Percentiles rank a stretch among this genome's conserved stretches.
Conservation (phyloP, 2,329 filamentous ascomycete species). For the Fusarium metavorans region DNA sequence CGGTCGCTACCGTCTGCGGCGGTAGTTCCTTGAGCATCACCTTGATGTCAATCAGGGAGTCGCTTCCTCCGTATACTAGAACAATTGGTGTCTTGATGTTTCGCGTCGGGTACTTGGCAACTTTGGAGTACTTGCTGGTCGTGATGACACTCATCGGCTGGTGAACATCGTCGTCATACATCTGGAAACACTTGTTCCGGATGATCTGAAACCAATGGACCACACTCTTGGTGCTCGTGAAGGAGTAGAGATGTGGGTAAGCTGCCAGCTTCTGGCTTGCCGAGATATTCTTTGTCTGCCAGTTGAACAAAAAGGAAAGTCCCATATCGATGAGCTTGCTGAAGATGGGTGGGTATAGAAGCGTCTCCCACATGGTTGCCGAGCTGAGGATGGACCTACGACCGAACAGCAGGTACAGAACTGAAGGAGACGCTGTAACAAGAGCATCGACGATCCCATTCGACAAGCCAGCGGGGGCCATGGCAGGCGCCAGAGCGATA, state of each 20-base stretch:
- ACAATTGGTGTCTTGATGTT: slow-evolving; percentile 98
- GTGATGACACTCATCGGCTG: slow-evolving; percentile 78
- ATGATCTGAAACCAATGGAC: slow-evolving; percentile 99
- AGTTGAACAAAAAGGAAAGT: slow-evolving; percentile 87
- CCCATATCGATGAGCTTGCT: slow-evolving; percentile 87
- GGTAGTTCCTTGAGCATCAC: slow-evolving; percentile 93
- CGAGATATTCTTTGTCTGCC: slow-evolving; percentile 87
- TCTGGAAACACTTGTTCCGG: slow-evolving; percentile 94
- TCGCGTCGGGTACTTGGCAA: slow-evolving; percentile 93
- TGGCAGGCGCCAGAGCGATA: slow-evolving; percentile 93
- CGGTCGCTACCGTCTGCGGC: slow-evolving; percentile 83
- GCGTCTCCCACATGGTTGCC: slow-evolving; percentile 96
- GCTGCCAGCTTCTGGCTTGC: slow-evolving; percentile 91
- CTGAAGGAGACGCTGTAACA: slow-evolving; percentile 91
- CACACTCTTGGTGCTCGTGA: slow-evolving; percentile 95
- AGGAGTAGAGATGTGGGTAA: slow-evolving; percentile 96
- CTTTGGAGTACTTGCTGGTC: slow-evolving; percentile 89
- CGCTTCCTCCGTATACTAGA: slow-evolving; percentile 91
- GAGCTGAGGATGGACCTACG: slow-evolving; percentile 91
- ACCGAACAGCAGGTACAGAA: slow-evolving; percentile 93
- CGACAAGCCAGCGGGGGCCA: slow-evolving; percentile 91
- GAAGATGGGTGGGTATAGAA: slow-evolving; percentile 95
- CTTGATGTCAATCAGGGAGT: slow-evolving; percentile 93
- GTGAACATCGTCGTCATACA: slow-evolving; percentile 96
- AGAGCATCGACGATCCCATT: slow-evolving; percentile 93